Percentiles rank a stretch among this genome's conserved stretches.
Evolutionary conservation across 345 rosid genomes (phyloP).

Genomic region (Lepidium didymum): DNA sequence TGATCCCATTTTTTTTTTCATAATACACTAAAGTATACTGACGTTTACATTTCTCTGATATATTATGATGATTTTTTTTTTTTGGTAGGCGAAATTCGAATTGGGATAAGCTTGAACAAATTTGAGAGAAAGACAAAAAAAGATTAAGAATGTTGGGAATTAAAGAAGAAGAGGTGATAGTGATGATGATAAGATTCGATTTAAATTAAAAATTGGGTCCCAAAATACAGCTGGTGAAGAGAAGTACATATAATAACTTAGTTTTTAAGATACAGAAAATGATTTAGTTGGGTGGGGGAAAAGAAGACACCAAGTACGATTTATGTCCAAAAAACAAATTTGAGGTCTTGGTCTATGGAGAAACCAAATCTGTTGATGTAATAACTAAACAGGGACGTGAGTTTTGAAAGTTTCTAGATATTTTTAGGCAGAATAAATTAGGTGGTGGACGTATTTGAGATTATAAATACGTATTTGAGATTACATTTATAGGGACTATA

Average conservation of each 20-base stretch:
- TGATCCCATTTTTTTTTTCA: neutral
- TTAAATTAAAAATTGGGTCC: conserved; percentile 10
- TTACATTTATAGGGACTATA: neutral
- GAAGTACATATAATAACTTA: neutral
- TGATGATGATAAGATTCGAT: conserved; percentile 30
- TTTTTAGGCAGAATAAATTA: neutral
- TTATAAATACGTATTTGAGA: neutral
- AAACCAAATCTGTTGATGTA: neutral
- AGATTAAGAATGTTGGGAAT: neutral
- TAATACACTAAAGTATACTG: neutral
- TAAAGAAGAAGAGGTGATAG: conserved; percentile 1
- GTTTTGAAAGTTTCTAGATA: neutral
- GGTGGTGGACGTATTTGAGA: neutral
- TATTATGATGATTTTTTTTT: neutral
- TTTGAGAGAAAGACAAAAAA: neutral
- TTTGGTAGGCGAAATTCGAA: neutral
- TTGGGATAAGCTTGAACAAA: conserved; percentile 16
- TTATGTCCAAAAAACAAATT: neutral
- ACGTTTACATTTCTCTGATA: neutral
- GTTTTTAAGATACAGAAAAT: neutral
- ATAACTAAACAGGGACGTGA: neutral
- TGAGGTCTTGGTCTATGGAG: neutral
- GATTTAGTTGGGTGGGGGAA: conserved; percentile 14
- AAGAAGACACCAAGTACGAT: conserved; percentile 13
- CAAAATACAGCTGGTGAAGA: conserved; percentile 16